phyloP scores from a whole-genome alignment of 2,329 filamentous ascomycete species.

The Verticillium zaregamsianum region DNA sequence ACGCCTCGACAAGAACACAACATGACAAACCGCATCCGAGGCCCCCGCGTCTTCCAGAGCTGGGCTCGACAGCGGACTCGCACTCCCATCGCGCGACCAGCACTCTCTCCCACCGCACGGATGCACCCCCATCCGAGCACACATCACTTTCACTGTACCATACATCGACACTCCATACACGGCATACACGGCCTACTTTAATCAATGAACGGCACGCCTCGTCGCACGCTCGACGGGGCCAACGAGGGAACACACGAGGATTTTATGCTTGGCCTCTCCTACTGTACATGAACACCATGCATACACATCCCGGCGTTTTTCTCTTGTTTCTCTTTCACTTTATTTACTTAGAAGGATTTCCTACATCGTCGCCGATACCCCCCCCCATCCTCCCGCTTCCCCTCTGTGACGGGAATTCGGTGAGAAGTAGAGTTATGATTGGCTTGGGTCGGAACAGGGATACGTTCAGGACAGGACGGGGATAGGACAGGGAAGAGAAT shows the following conservation, averaged over 20 bases:
- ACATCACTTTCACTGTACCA: background rate
- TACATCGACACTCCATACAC: background rate
- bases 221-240: background rate
- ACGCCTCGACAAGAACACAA: background rate
- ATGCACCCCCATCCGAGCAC: background rate
- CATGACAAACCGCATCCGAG: background rate
- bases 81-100: background rate
- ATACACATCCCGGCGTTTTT: background rate
- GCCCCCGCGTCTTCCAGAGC: constrained; percentile 8
- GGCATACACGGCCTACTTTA: background rate
- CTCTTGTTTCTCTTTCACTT: background rate
- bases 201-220: background rate
- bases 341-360: background rate
- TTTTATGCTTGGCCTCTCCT: background rate
- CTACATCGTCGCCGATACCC: background rate
- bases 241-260: background rate
- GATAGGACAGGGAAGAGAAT: background rate
- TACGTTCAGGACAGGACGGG: background rate
- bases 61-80: constrained; percentile 6
- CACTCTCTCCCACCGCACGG: background rate
- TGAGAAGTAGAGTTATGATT: background rate
- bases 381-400: background rate
- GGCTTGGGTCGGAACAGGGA: background rate
- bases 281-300: background rate
- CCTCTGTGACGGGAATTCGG: background rate